Conservation (phyloP, 371 early-diverging fungal species). For the Chytridium lagenaria region DNA sequence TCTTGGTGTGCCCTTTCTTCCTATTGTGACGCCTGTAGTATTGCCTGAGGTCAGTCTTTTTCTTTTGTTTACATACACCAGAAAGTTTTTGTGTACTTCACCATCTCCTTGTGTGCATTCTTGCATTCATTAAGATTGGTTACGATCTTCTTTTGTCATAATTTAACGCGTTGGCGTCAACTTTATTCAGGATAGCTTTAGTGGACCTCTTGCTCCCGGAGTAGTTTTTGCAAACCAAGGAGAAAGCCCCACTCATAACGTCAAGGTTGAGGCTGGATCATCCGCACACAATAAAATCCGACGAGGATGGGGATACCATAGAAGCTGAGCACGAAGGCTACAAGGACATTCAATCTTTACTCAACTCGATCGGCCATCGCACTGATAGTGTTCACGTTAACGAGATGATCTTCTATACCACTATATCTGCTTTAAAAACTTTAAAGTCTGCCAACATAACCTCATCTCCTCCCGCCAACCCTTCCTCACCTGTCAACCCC, state of each 20-base stretch:
- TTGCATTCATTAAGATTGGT: no score
- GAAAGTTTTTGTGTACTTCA: neutral
- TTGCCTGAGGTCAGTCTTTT: neutral
- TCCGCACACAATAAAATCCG: neutral
- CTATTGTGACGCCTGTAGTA: neutral
- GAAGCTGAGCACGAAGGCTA: conserved; percentile 25
- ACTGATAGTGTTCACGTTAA: conserved; percentile 3
- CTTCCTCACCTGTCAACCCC: neutral
- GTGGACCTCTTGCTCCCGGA: conserved; percentile 1
- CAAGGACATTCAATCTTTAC: conserved; percentile 30
- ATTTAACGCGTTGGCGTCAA: neutral
- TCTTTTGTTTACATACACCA: neutral
- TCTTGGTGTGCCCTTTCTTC: neutral
- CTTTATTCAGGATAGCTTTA: neutral
- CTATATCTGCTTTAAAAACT: conserved; percentile 21
- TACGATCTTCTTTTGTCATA: neutral
- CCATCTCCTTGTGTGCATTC: no score
- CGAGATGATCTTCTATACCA: conserved; percentile 20
- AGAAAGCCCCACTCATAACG: neutral
- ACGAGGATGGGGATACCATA: neutral
- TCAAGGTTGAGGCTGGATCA: neutral
- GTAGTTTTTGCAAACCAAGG: neutral
- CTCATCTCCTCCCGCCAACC: neutral
- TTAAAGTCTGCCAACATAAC: neutral
- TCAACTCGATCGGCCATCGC: conserved; percentile 25